Evolutionary conservation across 202 grass and related monocot species (phyloP).

Genomic region (Carex sylvatica): DNA sequence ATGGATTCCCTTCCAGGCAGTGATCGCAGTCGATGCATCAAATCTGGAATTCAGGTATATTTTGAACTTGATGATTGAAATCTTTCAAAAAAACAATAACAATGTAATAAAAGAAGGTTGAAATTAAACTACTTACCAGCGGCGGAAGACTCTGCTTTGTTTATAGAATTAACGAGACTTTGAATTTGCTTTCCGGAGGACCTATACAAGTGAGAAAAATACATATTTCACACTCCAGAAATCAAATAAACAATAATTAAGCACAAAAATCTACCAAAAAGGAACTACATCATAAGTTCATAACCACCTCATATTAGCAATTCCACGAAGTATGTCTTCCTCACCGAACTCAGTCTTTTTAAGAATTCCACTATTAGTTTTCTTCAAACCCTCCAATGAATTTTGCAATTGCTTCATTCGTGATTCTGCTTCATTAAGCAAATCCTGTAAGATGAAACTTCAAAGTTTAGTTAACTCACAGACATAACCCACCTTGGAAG

Average conservation of each 20-base stretch:
- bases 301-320: constrained; percentile 60
- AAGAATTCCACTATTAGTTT: constrained; percentile 68
- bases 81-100: neutral
- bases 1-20: constrained; percentile 80
- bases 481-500: neutral
- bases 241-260: constrained; percentile 11
- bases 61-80: neutral
- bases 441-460: constrained; percentile 37
- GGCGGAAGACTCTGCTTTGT: constrained; percentile 78
- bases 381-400: constrained; percentile 66
- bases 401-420: constrained; percentile 62
- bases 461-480: constrained; percentile 17
- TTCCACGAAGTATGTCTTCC: constrained; percentile 76
- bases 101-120: constrained; percentile 4
- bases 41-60: constrained; percentile 39
- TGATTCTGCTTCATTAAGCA: constrained; percentile 75
- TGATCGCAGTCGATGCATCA: constrained; percentile 74
- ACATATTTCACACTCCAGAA: constrained; percentile 1
- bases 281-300: neutral
- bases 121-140: constrained; percentile 45
- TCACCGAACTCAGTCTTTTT: constrained; percentile 68
- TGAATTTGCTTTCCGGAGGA: constrained; percentile 85
- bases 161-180: constrained; percentile 65
- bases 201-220: constrained; percentile 33
- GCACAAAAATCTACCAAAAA: neutral